Conservation (phyloP, 2,329 filamentous ascomycete species). For the Colletotrichum musae region DNA sequence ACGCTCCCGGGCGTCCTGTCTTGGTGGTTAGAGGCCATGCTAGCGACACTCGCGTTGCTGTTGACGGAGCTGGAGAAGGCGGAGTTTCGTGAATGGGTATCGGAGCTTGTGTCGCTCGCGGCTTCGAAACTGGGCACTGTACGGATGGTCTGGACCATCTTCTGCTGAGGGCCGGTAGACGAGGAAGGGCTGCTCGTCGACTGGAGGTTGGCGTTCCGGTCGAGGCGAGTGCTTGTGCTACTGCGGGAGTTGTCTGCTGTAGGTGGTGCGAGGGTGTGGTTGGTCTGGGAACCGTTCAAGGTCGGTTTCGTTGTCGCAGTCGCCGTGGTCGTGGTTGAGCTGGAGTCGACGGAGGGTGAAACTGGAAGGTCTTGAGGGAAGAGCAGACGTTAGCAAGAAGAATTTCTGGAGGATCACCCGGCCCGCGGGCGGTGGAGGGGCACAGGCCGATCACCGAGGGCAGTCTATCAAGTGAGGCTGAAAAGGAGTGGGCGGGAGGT, state of each 20-base stretch:
- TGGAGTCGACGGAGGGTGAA: slow-evolving; percentile 13
- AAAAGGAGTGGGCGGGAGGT: slow-evolving; percentile 10
- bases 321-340: slow-evolving; percentile 17
- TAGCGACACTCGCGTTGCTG: slow-evolving; percentile 66
- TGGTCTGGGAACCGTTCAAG: slow-evolving; percentile 45
- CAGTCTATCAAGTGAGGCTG: slow-evolving; percentile 15
- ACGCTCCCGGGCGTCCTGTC: slow-evolving; percentile 50
- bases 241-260: slow-evolving; percentile 56
- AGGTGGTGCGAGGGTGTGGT: slow-evolving; percentile 53
- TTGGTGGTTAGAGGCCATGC: slow-evolving; percentile 55
- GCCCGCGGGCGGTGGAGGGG: slow-evolving; percentile 17
- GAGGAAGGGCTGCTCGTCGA: slow-evolving; percentile 43
- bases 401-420: neutral
- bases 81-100: slow-evolving; percentile 59
- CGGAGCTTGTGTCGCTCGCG: slow-evolving; percentile 61
- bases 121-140: slow-evolving; percentile 70
- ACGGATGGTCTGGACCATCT: slow-evolving; percentile 66
- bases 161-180: slow-evolving; percentile 46
- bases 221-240: slow-evolving; percentile 54
- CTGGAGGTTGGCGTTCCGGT: slow-evolving; percentile 46
- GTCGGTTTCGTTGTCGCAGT: slow-evolving; percentile 28
- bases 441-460: neutral
- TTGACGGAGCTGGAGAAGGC: slow-evolving; percentile 70
- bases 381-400: slow-evolving; percentile 20
- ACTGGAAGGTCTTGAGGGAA: slow-evolving; percentile 21